Base-by-base conservation (phyloP, 352 stramenopile species). In the Proteromonas lacertae region DNA sequence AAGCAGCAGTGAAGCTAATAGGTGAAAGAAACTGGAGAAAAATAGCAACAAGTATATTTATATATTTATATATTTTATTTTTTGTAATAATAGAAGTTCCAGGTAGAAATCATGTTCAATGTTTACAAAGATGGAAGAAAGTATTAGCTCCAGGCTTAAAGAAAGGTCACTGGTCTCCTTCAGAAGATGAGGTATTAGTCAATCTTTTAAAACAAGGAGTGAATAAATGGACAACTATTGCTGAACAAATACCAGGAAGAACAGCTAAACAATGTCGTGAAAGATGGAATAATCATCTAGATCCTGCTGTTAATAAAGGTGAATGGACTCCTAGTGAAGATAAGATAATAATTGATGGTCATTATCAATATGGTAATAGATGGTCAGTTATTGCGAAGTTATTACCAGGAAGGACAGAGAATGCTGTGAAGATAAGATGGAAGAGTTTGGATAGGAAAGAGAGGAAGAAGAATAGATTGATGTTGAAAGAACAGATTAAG, bases 401-500 rank as follows among this genome's bases (percentile, higher is more conserved):
- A 17, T 57, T 95, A 18, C 76, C 79, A 14, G 82, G 82, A 0
- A 56, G 82, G 17, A 88, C 75, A 0, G 77, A 92, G 47, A 93
- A 93, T 41, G 70, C 72, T 18, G 73, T 93, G 26, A 93, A 93
- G 51, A 93, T n/a, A n/a, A n/a, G n/a, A n/a, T n/a, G n/a, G n/a
- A n/a, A n/a, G n/a, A n/a, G n/a, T n/a, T n/a, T n/a, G n/a, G n/a
- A n/a, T n/a, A n/a, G n/a, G n/a, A n/a, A n/a, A n/a, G n/a, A n/a
- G n/a, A n/a, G n/a, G n/a, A n/a, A n/a, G n/a, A n/a, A n/a, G n/a
- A n/a, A n/a, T n/a, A n/a, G n/a, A n/a, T n/a, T n/a, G n/a, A n/a
- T n/a, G n/a, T n/a, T n/a, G n/a, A n/a, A n/a, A n/a, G n/a, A n/a
- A n/a, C n/a, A n/a, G n/a, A n/a, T n/a, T n/a, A n/a, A n/a, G n/a